Conservation (phyloP, 495 filamentous ascomycete genomes). For the Hypoxylon intermedium region DNA sequence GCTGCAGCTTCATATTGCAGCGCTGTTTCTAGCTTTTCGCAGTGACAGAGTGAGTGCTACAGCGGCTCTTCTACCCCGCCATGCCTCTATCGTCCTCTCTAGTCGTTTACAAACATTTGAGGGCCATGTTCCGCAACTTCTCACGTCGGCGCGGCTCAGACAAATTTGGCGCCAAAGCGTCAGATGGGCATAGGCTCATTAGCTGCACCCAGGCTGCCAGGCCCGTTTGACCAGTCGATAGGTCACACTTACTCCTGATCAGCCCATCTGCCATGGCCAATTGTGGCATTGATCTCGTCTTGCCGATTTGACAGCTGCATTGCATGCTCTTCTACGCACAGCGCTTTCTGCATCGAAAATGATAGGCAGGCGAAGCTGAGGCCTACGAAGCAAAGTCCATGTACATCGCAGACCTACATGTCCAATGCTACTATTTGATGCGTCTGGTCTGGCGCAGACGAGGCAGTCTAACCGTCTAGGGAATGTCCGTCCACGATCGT, state of each 20-base stretch:
- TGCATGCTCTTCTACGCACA: not conserved
- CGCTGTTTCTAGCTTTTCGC: constrained; percentile 1
- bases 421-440: constrained; percentile 3
- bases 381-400: constrained; percentile 1
- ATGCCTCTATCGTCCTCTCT: not conserved
- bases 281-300: constrained; percentile 6
- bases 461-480: constrained; percentile 33
- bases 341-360: constrained; percentile 15
- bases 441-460: constrained; percentile 6
- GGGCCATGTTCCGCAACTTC: constrained; percentile 27
- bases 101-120: constrained; percentile 3
- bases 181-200: constrained; percentile 34
- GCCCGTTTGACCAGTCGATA: constrained; percentile 32
- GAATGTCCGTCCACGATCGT: constrained; percentile 32
- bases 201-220: constrained; percentile 19
- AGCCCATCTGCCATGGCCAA: constrained; percentile 28
- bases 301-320: constrained; percentile 30
- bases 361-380: not conserved
- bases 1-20: not conserved
- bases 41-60: constrained; percentile 7
- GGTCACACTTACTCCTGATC: constrained; percentile 34
- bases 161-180: constrained; percentile 33
- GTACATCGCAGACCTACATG: not conserved
- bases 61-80: constrained; percentile 21
- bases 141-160: constrained; percentile 31